Evolutionary conservation across 78 protist genomes (phyloP).

Genomic region (Speleostelium caveatum): DNA sequence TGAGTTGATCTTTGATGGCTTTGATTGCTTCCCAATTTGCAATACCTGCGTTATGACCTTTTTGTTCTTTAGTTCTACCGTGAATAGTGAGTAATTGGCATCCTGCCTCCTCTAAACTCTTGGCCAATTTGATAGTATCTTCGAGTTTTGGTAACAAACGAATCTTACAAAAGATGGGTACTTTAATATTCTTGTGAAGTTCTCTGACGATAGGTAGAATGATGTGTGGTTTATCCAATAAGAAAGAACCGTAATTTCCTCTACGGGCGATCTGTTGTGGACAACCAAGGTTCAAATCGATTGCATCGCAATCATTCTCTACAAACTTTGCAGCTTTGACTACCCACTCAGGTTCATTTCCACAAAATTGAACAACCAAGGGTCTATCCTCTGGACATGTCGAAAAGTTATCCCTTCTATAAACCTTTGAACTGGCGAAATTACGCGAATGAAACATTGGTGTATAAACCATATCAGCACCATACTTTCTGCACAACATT

Average conservation of each 20-base stretch:
- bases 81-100: slow-evolving; percentile 82
- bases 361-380: slow-evolving; percentile 88
- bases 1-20: slow-evolving; percentile 16
- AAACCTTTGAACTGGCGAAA: slow-evolving; percentile 48
- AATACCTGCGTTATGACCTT: slow-evolving; percentile 11
- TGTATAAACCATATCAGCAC: slow-evolving; percentile 84
- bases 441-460: slow-evolving; percentile 89
- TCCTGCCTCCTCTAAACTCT: slow-evolving; percentile 80
- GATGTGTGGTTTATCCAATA: slow-evolving; percentile 71
- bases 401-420: slow-evolving; percentile 49
- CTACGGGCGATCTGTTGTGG: slow-evolving; percentile 82
- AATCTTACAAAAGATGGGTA: slow-evolving; percentile 84
- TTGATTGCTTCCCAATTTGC: slow-evolving; percentile 61
- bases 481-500: slow-evolving; percentile 80
- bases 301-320: slow-evolving; percentile 75
- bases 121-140: slow-evolving; percentile 76
- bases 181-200: slow-evolving; percentile 49
- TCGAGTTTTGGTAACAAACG: slow-evolving; percentile 60
- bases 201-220: slow-evolving; percentile 70
- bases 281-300: slow-evolving; percentile 86
- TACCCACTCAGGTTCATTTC: slow-evolving; percentile 86
- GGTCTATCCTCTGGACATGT: slow-evolving; percentile 86
- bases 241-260: slow-evolving; percentile 82
- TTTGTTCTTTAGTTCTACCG: slow-evolving; percentile 78
- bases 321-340: slow-evolving; percentile 81